Percentiles rank a stretch among this genome's conserved stretches.
Evolutionary conservation across 345 rosid genomes (phyloP).

Genomic region (Sonneratia alba): DNA sequence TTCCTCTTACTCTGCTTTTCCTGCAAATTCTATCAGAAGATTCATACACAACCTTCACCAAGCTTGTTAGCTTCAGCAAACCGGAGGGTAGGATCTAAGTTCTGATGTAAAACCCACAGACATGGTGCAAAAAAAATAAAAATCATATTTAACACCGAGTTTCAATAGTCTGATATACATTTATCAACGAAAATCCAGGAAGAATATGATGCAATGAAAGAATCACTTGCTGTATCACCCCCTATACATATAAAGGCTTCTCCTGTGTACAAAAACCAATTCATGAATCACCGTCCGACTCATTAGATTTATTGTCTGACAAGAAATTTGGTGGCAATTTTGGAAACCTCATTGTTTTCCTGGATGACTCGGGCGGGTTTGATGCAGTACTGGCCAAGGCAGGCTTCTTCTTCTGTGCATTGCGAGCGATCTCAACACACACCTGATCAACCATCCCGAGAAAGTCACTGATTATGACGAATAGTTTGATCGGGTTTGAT

Average conservation of each 20-base stretch:
- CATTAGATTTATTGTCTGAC: conserved; percentile 44
- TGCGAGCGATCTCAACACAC: conserved; percentile 54
- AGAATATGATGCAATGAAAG: conserved; percentile 10
- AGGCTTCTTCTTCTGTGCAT: conserved; percentile 44
- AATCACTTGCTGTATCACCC: background rate
- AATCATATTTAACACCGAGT: background rate
- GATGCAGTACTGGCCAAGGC: conserved; percentile 19
- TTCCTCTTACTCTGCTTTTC: too few relatives aligned
- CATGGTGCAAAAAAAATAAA: background rate
- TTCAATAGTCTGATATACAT: background rate
- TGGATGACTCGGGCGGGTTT: conserved; percentile 23
- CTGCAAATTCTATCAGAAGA: too few relatives aligned
- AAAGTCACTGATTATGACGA: conserved; percentile 63
- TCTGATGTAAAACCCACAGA: background rate
- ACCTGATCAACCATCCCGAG: conserved; percentile 72
- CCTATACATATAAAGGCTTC: conserved; percentile 18
- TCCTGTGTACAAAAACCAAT: background rate
- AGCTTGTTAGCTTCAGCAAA: background rate
- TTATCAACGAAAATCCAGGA: conserved; percentile 3
- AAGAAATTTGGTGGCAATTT: conserved; percentile 67
- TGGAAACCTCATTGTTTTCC: conserved; percentile 52
- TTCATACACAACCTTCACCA: background rate
- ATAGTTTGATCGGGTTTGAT: conserved; percentile 48
- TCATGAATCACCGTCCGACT: conserved; percentile 51
- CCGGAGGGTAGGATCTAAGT: too few relatives aligned